A percentile compares a stretch with the other conserved stretches of the same genome.
phyloP scores from a whole-genome alignment of 2,329 filamentous ascomycete genomes.

The Xylariales sp. region DNA sequence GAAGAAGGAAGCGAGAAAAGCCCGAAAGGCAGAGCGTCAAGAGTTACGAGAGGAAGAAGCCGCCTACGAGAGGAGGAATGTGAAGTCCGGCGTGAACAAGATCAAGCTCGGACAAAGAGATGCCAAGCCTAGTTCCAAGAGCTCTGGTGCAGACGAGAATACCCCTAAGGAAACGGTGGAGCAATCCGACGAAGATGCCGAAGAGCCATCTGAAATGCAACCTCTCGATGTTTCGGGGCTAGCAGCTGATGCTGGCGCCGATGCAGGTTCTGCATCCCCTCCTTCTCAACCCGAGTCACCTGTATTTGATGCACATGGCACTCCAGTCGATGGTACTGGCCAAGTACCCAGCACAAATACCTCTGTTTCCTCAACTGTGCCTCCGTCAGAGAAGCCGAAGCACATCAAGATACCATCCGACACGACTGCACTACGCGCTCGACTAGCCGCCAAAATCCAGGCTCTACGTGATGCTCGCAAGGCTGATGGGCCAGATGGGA shows the following conservation, averaged over 20 bases:
- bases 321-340: slow-evolving; percentile 33
- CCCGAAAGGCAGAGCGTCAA: slow-evolving; percentile 34
- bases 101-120: slow-evolving; percentile 25
- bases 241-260: slow-evolving; percentile 39
- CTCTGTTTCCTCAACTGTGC: slow-evolving; percentile 63
- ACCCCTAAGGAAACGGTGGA: slow-evolving; percentile 9
- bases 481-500: slow-evolving; percentile 78
- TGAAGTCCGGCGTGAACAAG: slow-evolving; percentile 29
- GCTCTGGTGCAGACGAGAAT: slow-evolving; percentile 8
- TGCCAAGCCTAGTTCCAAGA: slow-evolving; percentile 15
- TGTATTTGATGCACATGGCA: slow-evolving; percentile 51
- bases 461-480: slow-evolving; percentile 81
- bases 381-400: slow-evolving; percentile 58
- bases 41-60: slow-evolving; percentile 31
- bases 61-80: slow-evolving; percentile 33
- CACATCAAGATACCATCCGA: slow-evolving; percentile 65
- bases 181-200: slow-evolving; percentile 8
- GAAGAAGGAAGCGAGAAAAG: slow-evolving; percentile 45
- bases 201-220: slow-evolving; percentile 27
- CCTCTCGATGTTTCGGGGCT: slow-evolving; percentile 44
- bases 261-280: slow-evolving; percentile 25
- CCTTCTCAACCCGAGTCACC: slow-evolving; percentile 55
- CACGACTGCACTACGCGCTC: slow-evolving; percentile 69
- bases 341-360: slow-evolving; percentile 57
- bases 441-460: slow-evolving; percentile 79